Percentiles rank a stretch among this genome's conserved stretches.
These are phyloP conservation scores for Plasmodium relictum DNA, from an alignment of 169 alveolate genomes.

Conservation along the genomic window DNA sequence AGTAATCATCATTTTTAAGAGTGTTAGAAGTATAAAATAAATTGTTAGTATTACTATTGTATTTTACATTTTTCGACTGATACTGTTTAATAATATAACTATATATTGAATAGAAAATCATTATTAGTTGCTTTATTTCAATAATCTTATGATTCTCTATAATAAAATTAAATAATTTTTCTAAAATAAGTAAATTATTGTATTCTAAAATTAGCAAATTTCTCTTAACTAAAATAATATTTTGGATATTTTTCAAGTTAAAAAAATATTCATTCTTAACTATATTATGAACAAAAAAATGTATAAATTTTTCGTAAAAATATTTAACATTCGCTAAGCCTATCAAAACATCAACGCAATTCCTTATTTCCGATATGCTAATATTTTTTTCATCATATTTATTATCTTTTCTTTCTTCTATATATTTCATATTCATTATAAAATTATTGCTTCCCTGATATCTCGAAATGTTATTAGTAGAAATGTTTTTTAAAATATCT, in stretches of 20 bases:
- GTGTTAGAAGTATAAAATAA: background rate
- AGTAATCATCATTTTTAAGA: background rate
- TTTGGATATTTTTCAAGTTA: constrained; percentile 20
- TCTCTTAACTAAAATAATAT: constrained; percentile 28
- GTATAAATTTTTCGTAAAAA: constrained; percentile 26
- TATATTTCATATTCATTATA: background rate
- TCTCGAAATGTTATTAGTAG: no score
- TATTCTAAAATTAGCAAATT: constrained; percentile 27
- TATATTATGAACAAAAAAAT: constrained; percentile 25
- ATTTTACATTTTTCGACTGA: constrained; percentile 6
- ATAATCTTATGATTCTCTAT: constrained; percentile 5
- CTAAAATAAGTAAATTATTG: constrained; percentile 10
- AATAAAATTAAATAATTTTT: constrained; percentile 7
- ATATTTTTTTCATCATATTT: background rate
- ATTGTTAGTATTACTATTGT: background rate
- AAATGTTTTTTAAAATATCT: no score
- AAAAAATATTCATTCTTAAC: constrained; percentile 16
- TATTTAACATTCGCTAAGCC: constrained; percentile 51
- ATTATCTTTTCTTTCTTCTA: background rate
- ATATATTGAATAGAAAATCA: constrained; percentile 49
- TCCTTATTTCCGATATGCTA: constrained; percentile 11
- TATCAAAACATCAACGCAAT: constrained; percentile 42
- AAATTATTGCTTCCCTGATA: no score
- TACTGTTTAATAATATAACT: constrained; percentile 16
- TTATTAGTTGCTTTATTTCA: constrained; percentile 46